Evolutionary conservation across 495 filamentous ascomycete genomes (phyloP).

Genomic region (Aspergillus saccharolyticus): DNA sequence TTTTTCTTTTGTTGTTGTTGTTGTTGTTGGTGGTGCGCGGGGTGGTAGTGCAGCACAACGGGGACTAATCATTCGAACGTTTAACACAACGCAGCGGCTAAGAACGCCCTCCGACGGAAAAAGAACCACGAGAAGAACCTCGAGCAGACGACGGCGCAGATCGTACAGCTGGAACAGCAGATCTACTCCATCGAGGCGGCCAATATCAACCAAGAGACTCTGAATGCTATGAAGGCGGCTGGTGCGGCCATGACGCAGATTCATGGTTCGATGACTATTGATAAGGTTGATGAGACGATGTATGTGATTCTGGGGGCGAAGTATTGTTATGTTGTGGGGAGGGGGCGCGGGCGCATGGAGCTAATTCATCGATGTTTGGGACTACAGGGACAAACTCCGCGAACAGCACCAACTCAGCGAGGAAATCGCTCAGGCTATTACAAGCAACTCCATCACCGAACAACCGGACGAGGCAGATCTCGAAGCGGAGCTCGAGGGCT

Average conservation of each 20-base stretch:
- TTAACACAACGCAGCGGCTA: constrained; percentile 58
- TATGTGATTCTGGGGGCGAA: constrained; percentile 48
- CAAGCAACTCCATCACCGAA: constrained; percentile 61
- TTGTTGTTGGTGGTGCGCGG: no score
- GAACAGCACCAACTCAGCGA: constrained; percentile 90
- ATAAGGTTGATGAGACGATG: constrained; percentile 94
- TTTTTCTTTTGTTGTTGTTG: no score
- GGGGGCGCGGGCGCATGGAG: not conserved
- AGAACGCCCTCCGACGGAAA: constrained; percentile 89
- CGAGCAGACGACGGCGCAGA: constrained; percentile 82
- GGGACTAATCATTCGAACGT: constrained; percentile 1
- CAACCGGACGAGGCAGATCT: constrained; percentile 82
- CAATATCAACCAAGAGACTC: constrained; percentile 96
- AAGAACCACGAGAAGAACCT: constrained; percentile 88
- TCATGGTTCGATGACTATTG: constrained; percentile 81
- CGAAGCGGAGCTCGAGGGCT: constrained; percentile 66
- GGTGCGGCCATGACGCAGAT: constrained; percentile 86
- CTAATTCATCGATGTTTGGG: not conserved
- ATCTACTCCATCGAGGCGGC: constrained; percentile 96
- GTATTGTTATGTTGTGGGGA: not conserved
- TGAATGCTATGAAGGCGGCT: constrained; percentile 89
- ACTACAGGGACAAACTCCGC: constrained; percentile 75
- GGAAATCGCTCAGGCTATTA: constrained; percentile 85
- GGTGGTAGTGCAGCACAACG: not conserved
- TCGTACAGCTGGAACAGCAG: constrained; percentile 87